Evolutionary conservation across 768 basidiomycete species (phyloP).

Genomic region (Boletus rufocinnamomeus): DNA sequence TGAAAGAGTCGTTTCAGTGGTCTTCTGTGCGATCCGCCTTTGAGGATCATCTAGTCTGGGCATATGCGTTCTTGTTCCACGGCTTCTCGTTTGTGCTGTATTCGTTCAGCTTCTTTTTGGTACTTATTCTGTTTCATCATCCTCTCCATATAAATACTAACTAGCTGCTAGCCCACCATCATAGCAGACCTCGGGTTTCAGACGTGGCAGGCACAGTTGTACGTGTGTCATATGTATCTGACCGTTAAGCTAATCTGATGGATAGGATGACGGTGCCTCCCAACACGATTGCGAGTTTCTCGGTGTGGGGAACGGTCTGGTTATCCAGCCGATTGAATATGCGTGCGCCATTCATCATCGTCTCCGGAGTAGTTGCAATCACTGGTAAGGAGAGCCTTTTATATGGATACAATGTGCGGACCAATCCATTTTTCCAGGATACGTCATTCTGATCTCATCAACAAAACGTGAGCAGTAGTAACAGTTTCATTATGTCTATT

Average conservation of each 20-base stretch:
- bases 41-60: constrained; percentile 60
- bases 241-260: neutral
- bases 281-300: constrained; percentile 50
- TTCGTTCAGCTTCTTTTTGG: constrained; percentile 60
- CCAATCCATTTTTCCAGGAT: constrained; percentile 40
- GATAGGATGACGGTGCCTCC: constrained; percentile 59
- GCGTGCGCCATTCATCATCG: constrained; percentile 57
- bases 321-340: constrained; percentile 46
- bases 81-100: constrained; percentile 61
- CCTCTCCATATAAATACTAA: neutral
- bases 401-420: neutral
- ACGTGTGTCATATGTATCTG: constrained; percentile 16
- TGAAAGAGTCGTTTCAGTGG: constrained; percentile 59
- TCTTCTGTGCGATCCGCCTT: constrained; percentile 55
- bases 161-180: constrained; percentile 51
- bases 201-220: constrained; percentile 64
- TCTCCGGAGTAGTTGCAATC: constrained; percentile 49
- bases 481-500: neutral
- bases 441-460: constrained; percentile 54
- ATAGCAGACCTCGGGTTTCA: constrained; percentile 57
- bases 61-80: constrained; percentile 61
- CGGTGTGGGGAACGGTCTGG: constrained; percentile 54
- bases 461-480: constrained; percentile 40
- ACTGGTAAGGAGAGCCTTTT: constrained; percentile 40
- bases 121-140: constrained; percentile 1